A percentile compares a stretch with the other conserved stretches of the same genome.
Evolutionary conservation across 345 rosid species (phyloP).

Genomic region (Bruguiera parviflora): DNA sequence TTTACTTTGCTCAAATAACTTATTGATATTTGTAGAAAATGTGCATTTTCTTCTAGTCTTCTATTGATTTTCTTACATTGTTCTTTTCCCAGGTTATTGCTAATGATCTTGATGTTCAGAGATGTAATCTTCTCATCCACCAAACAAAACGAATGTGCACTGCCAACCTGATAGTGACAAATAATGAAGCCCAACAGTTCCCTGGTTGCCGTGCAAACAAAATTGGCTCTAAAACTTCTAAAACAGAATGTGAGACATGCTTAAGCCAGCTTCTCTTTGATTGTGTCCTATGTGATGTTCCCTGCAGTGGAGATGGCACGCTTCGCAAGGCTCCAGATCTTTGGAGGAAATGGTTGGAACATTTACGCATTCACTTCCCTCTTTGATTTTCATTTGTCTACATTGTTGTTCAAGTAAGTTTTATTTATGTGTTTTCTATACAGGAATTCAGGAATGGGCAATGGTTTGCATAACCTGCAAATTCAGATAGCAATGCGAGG

Average conservation of each 20-base stretch:
- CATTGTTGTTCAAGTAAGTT: background rate
- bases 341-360: constrained; percentile 85
- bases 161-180: constrained; percentile 85
- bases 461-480: constrained; percentile 87
- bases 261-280: constrained; percentile 70
- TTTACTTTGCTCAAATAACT: constrained; percentile 4
- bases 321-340: constrained; percentile 97
- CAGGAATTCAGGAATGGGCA: constrained; percentile 88
- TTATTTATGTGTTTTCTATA: constrained; percentile 10
- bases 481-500: constrained; percentile 91
- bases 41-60: constrained; percentile 9
- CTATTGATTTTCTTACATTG: constrained; percentile 11
- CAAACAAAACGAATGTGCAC: constrained; percentile 99
- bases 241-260: constrained; percentile 31
- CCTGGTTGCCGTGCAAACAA: constrained; percentile 67
- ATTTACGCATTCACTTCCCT: background rate
- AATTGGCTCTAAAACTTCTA: constrained; percentile 30
- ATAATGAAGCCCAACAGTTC: constrained; percentile 94
- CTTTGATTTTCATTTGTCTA: constrained; percentile 2
- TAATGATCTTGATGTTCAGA: constrained; percentile 93
- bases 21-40: constrained; percentile 1
- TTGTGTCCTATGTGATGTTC: constrained; percentile 93
- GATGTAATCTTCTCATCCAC: constrained; percentile 96
- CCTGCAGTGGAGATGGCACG: constrained; percentile 98
- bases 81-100: constrained; percentile 61